phyloP scores from a whole-genome alignment of 768 basidiomycete genomes.

The Termitomyces sp. region DNA sequence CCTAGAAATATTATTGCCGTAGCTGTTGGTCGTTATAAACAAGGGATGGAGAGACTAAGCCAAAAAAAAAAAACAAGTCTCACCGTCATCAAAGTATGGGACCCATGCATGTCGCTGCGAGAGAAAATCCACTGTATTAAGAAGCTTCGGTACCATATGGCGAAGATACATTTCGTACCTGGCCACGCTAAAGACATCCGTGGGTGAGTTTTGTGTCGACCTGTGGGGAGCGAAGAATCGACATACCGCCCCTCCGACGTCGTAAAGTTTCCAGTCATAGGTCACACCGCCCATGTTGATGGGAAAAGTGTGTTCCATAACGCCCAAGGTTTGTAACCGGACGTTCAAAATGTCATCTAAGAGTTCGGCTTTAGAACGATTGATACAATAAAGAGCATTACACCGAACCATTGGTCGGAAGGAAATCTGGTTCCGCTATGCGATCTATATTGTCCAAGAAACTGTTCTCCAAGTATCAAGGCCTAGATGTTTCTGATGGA shows the following conservation, averaged over 20 bases:
- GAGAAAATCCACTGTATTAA: background rate
- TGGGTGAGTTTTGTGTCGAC: background rate
- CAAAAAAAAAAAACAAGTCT: constrained; percentile 22
- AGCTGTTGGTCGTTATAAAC: constrained; percentile 34
- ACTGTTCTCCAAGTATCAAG: constrained; percentile 30
- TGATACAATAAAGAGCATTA: background rate
- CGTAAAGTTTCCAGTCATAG: constrained; percentile 78
- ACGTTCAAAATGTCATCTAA: constrained; percentile 77
- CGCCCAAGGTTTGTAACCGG: constrained; percentile 76
- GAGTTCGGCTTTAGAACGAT: background rate
- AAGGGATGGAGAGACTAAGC: background rate
- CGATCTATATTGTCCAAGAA: constrained; percentile 66
- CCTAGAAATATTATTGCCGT: constrained; percentile 81
- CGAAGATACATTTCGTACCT: constrained; percentile 35
- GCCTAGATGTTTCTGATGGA: background rate
- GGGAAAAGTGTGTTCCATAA: constrained; percentile 73
- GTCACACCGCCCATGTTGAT: constrained; percentile 57
- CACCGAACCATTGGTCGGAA: constrained; percentile 60
- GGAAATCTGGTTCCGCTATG: constrained; percentile 64
- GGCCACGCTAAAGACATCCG: constrained; percentile 44
- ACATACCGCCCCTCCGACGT: constrained; percentile 80
- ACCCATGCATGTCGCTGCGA: constrained; percentile 74
- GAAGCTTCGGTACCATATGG: background rate
- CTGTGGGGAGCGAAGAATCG: constrained; percentile 6
- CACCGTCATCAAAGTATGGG: constrained; percentile 83